Percentiles rank a stretch among this genome's conserved stretches.
These are phyloP conservation scores for Discostella stelligera DNA, from an alignment of 352 stramenopile genomes.

Conservation along the genomic window DNA sequence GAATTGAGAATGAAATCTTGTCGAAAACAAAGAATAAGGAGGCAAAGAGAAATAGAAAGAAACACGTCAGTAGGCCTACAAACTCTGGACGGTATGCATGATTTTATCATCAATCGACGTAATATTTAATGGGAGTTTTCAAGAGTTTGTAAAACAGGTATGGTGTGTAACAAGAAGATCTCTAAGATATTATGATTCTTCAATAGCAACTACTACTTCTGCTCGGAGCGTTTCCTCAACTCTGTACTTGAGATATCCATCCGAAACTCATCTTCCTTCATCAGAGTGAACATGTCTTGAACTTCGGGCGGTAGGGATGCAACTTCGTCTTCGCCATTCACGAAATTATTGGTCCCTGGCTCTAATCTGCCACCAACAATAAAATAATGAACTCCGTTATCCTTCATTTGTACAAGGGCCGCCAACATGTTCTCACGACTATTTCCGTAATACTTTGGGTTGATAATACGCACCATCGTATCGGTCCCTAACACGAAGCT, in stretches of 20 bases:
- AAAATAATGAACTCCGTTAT: conserved; percentile 67
- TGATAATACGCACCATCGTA: conserved; percentile 71
- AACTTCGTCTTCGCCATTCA: conserved; percentile 65
- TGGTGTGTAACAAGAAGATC: neutral
- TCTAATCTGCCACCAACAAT: conserved; percentile 73
- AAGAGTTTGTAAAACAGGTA: neutral
- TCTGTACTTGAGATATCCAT: conserved; percentile 76
- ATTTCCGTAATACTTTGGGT: conserved; percentile 77
- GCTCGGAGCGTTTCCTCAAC: conserved; percentile 35
- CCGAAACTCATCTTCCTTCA: conserved; percentile 71
- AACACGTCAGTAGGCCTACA: conserved; percentile 4
- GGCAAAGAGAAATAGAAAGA: conserved; percentile 16
- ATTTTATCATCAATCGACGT: neutral
- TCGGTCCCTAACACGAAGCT: conserved; percentile 77
- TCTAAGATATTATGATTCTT: too few species aligned
- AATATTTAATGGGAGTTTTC: neutral
- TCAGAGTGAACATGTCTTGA: conserved; percentile 65
- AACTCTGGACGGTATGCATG: neutral
- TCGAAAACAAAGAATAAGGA: conserved; percentile 26
- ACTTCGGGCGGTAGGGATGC: conserved; percentile 53
- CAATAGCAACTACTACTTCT: neutral
- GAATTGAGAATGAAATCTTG: conserved; percentile 71
- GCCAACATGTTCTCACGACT: conserved; percentile 55
- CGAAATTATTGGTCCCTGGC: conserved; percentile 50
- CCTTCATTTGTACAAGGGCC: conserved; percentile 54